Evolutionary conservation across 257 asterid genomes (phyloP), one percentile per base, ranked within the genome.

Genomic region (Solanum tacnaense): DNA sequence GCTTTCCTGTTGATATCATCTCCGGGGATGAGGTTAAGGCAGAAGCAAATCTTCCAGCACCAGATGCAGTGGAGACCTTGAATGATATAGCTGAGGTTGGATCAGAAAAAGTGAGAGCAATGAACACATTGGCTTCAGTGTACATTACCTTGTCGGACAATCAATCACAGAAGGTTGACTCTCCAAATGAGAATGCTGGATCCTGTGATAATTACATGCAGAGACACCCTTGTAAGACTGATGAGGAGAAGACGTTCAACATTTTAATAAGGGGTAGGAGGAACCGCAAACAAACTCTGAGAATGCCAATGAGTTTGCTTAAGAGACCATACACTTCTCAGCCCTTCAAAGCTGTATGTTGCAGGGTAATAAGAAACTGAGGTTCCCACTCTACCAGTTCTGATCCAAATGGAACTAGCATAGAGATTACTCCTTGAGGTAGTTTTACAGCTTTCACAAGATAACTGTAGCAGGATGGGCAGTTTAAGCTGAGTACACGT

Each of bases 251-350:
- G 90, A 96, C 98, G n/a, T 93, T 96, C 89, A 96, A 89, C 87
- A 93, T 95, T 85, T 92, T 94, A 91, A 93, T 95, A 72, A 93
- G 92, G 92, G 98, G 99, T 85, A 94, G 95, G 89, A 93, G 99
- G 92, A 96, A 94, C 89, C 91, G 92, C 73, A 97, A 92, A 92
- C 99, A 96, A 93, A 92, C 93, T 89, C 84, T 97, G 90, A 89
- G 99, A 89, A 94, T 97, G 95, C 99, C 99, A 5, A 85, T 95
- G 67, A 97, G 98, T 93, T 90, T 96, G 92, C 98, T 97, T 58
- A 95, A 91, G 91, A 94, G 92, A 87, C 99, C 99, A 56, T 92
- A 94, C 85, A 93, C 93, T 90, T 95, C 99, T 65, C 98, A 94
- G 90, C 89, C 98, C 1, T 97, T 97, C 92, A 96, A 97, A 92